Conservation (phyloP, 768 basidiomycete genomes). For the Amyloporia xantha region DNA sequence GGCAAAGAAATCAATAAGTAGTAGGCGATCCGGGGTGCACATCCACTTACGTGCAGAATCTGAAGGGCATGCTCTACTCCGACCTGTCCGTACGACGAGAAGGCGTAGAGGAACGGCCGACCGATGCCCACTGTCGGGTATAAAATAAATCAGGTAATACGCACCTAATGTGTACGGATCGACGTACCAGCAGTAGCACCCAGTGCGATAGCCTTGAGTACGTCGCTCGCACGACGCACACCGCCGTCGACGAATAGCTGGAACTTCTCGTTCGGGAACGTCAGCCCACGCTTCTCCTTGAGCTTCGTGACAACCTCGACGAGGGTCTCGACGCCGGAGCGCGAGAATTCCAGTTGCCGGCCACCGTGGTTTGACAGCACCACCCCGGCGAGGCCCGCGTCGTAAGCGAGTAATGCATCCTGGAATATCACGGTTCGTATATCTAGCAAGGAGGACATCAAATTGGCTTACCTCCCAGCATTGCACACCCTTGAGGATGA, state of each 20-base stretch:
- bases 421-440: conserved; percentile 11
- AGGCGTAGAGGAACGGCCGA: conserved; percentile 83
- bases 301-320: conserved; percentile 61
- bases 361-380: conserved; percentile 59
- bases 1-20: not conserved
- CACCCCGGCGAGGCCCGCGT: conserved; percentile 37
- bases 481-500: conserved; percentile 61
- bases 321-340: conserved; percentile 46
- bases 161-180: not conserved
- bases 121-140: conserved; percentile 61
- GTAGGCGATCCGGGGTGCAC: not conserved
- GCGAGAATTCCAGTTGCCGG: conserved; percentile 45
- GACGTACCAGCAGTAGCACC: conserved; percentile 77
- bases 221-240: conserved; percentile 84
- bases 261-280: conserved; percentile 75
- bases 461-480: conserved; percentile 44
- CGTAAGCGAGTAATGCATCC: conserved; percentile 49
- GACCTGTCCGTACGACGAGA: conserved; percentile 81
- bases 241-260: conserved; percentile 94
- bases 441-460: too few species aligned
- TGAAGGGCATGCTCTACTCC: conserved; percentile 81
- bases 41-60: conserved; percentile 55
- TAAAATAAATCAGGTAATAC: not conserved
- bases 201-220: conserved; percentile 81
- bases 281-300: conserved; percentile 53